A percentile compares a stretch with the other conserved stretches of the same genome.
Evolutionary conservation across 257 asterid genomes (phyloP).

Genomic region (Coffea eugenioides): DNA sequence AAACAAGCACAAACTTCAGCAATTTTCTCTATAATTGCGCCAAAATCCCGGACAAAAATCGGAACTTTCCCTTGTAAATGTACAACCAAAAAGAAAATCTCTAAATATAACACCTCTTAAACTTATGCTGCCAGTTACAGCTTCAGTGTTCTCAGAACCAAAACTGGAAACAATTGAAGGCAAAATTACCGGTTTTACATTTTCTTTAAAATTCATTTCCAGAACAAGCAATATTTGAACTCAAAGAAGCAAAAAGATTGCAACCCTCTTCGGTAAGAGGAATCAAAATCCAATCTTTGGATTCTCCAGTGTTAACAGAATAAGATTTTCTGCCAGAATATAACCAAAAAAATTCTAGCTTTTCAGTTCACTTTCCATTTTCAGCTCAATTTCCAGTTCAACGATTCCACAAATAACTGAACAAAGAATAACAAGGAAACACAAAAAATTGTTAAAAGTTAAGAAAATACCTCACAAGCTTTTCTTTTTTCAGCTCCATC

Average conservation of each 20-base stretch:
- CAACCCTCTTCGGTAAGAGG: conserved; percentile 15
- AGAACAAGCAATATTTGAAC: background rate
- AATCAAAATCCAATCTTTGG: conserved; percentile 23
- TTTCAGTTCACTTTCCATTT: background rate
- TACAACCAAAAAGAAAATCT: background rate
- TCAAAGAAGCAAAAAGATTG: background rate
- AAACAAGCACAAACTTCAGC: conserved; percentile 27
- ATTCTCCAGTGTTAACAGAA: conserved; percentile 2
- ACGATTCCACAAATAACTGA: conserved; percentile 7
- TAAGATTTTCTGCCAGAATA: conserved; percentile 3
- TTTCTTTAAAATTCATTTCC: background rate
- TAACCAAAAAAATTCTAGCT: background rate
- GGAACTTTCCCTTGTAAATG: background rate
- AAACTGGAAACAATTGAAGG: background rate
- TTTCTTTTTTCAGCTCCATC: conserved; percentile 71
- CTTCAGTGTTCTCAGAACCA: background rate
- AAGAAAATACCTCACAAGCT: conserved; percentile 63
- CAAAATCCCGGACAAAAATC: conserved; percentile 3
- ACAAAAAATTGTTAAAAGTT: conserved; percentile 10
- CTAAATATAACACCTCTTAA: background rate
- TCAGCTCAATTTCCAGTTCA: background rate
- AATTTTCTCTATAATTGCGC: conserved; percentile 6
- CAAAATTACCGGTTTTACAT: background rate
- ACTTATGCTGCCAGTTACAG: background rate
- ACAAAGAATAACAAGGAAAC: conserved; percentile 3